Conservation (phyloP, 306 rosid species). For the Rosa lucieae region DNA sequence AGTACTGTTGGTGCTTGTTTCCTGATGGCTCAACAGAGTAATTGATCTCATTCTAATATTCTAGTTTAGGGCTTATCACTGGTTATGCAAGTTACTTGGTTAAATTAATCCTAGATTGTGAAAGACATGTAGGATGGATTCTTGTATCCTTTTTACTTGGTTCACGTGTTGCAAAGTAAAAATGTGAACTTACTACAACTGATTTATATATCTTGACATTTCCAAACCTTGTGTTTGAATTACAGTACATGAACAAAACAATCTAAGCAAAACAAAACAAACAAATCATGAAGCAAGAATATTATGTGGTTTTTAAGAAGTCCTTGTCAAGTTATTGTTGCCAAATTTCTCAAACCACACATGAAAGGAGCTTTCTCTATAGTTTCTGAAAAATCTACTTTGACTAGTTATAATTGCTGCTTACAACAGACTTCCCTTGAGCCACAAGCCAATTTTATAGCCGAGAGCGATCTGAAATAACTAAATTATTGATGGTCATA, state of each 20-base stretch:
- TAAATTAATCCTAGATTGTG: neutral
- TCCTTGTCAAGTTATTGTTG: neutral
- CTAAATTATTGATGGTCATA: neutral
- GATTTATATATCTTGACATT: neutral
- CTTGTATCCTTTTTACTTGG: no score
- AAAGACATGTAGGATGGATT: neutral
- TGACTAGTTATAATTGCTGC: neutral
- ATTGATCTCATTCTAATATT: conserved; percentile 1
- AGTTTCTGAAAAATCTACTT: neutral
- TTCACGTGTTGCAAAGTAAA: no score
- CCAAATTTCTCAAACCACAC: neutral
- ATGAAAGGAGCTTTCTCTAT: neutral
- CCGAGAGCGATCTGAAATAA: neutral
- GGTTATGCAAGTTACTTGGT: neutral
- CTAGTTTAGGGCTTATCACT: neutral
- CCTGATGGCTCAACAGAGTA: neutral
- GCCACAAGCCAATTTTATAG: neutral
- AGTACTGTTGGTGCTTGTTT: neutral
- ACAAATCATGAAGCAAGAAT: neutral
- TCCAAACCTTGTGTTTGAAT: neutral
- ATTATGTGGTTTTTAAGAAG: neutral
- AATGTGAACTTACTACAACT: neutral
- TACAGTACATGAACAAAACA: neutral
- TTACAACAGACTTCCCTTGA: neutral
- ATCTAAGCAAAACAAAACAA: neutral